These are phyloP conservation scores for Yarrowia osloensis DNA, from an alignment of 805 yeast genomes.

Conservation along the genomic window DNA sequence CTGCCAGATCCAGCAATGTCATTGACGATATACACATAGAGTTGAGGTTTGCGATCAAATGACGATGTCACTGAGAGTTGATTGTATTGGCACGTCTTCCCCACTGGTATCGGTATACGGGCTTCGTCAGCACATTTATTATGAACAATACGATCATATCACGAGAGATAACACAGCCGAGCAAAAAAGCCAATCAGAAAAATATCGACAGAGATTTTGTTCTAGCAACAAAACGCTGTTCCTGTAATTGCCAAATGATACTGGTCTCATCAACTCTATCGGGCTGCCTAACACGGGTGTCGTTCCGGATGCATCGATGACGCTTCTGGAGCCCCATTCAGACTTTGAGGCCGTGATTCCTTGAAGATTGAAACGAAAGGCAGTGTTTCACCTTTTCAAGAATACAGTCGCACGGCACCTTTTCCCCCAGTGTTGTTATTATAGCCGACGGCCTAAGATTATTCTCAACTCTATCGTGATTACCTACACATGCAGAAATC, in stretches of 20 bases:
- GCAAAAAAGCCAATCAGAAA: not conserved
- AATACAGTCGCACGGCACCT: not conserved
- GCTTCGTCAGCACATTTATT: not conserved
- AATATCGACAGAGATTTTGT: not conserved
- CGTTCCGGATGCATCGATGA: constrained; percentile 10
- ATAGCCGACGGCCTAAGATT: not conserved
- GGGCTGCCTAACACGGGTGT: not conserved
- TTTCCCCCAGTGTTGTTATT: not conserved
- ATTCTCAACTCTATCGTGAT: not conserved
- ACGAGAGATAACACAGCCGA: not conserved
- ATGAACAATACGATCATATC: not conserved
- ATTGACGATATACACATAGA: not conserved
- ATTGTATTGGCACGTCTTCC: no score
- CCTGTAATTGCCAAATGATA: not conserved
- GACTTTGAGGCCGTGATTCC: not conserved
- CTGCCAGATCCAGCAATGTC: not conserved
- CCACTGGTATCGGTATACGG: no score
- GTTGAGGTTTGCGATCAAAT: no score
- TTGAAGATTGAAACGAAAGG: not conserved
- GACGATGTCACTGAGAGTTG: no score
- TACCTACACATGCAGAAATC: not conserved
- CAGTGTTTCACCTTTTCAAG: not conserved
- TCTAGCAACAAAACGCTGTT: not conserved
- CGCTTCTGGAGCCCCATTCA: constrained; percentile 18
- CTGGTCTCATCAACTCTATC: not conserved